Percentiles rank a stretch among this genome's conserved stretches.
Conservation (phyloP, 129 eudicot species). For the Rutidosis leptorrhynchoides region DNA sequence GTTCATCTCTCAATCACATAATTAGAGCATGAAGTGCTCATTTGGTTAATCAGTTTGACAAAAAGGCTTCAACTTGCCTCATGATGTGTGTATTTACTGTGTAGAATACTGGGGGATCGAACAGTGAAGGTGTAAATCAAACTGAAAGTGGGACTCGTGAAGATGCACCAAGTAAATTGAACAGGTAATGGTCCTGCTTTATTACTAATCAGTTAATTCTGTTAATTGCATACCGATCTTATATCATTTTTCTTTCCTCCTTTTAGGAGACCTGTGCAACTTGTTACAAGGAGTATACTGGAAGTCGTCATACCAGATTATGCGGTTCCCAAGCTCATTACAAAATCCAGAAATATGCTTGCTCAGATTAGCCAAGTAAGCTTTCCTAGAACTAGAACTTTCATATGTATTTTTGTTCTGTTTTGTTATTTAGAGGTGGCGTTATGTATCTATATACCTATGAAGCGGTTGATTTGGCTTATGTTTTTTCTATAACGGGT, state of each 20-base stretch:
- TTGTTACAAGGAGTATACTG: slow-evolving; percentile 90
- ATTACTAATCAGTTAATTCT: not conserved
- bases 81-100: slow-evolving; percentile 10
- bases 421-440: not conserved
- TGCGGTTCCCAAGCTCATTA: slow-evolving; percentile 83
- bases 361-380: slow-evolving; percentile 91
- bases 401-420: not conserved
- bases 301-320: slow-evolving; percentile 94
- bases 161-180: slow-evolving; percentile 55
- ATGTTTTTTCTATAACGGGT: not conserved
- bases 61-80: not conserved
- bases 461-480: not conserved
- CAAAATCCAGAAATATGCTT: slow-evolving; percentile 82
- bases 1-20: not conserved
- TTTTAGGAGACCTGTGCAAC: slow-evolving; percentile 64
- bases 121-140: slow-evolving; percentile 52
- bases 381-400: slow-evolving; percentile 2
- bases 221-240: not conserved
- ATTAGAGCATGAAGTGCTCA: slow-evolving; percentile 16
- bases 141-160: slow-evolving; percentile 67
- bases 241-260: not conserved
- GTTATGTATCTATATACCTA: not conserved
- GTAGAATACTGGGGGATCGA: slow-evolving; percentile 55
- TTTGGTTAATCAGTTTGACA: no score
- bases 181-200: slow-evolving; percentile 42